phyloP scores from a whole-genome alignment of 208 protist genomes.

The Porcisia hertigi region DNA sequence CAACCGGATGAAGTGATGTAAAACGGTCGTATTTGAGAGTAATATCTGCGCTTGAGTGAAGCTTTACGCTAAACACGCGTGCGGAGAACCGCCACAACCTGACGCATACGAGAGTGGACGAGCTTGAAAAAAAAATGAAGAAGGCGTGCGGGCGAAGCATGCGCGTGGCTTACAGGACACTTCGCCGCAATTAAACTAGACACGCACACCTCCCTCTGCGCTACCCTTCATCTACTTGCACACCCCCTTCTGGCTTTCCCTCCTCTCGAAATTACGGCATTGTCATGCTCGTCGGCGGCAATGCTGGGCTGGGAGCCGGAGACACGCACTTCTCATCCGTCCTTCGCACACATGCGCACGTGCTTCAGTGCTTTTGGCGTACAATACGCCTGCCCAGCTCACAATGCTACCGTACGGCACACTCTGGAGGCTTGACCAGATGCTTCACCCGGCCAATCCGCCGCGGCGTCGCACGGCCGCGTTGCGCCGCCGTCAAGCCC shows the following conservation, averaged over 20 bases:
- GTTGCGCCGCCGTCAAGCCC: conserved; percentile 36
- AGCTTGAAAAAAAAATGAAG: too few relatives aligned
- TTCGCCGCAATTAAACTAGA: not conserved
- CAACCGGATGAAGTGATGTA: too few relatives aligned
- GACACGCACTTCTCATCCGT: too few relatives aligned
- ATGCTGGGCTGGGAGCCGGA: not conserved
- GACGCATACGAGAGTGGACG: not conserved
- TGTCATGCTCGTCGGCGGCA: not conserved
- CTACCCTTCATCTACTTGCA: not conserved
- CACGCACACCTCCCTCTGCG: not conserved
- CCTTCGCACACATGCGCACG: not conserved
- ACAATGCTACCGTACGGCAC: conserved; percentile 59
- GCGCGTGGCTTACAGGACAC: not conserved
- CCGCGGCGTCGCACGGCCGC: conserved; percentile 29
- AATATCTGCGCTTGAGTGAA: not conserved
- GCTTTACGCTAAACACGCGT: not conserved
- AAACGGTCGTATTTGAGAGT: not conserved
- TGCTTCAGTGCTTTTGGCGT: not conserved
- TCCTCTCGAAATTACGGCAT: not conserved
- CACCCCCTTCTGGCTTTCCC: not conserved
- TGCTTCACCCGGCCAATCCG: conserved; percentile 42
- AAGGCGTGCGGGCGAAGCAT: not conserved
- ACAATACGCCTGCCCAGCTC: not conserved
- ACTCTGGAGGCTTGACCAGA: conserved; percentile 57
- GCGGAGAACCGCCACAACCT: not conserved